A percentile compares a stretch with the other conserved stretches of the same genome.
phyloP scores from a whole-genome alignment of 2,329 filamentous ascomycete species.

The Colletotrichum viniferum region DNA sequence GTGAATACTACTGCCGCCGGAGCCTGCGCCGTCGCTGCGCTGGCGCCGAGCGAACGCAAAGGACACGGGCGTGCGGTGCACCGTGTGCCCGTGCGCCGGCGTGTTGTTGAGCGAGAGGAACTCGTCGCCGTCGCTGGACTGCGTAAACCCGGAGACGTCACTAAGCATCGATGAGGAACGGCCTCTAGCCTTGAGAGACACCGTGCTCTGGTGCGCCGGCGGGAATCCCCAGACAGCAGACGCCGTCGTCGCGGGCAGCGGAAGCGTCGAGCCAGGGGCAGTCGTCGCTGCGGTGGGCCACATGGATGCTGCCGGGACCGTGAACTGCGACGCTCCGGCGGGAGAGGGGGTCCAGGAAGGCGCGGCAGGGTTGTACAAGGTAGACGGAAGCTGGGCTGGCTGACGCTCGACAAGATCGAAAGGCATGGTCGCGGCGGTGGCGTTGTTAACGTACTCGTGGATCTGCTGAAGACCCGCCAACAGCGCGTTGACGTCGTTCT shows the following conservation, averaged over 20 bases:
- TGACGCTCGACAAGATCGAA: slow-evolving; percentile 30
- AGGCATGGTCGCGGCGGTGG: slow-evolving; percentile 35
- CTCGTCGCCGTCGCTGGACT: slow-evolving; percentile 59
- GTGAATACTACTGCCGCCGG: slow-evolving; percentile 26
- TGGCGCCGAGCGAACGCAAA: slow-evolving; percentile 9
- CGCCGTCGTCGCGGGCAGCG: slow-evolving; percentile 32
- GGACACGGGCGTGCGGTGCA: slow-evolving; percentile 25
- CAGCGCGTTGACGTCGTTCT: slow-evolving; percentile 41
- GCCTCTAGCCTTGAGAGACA: slow-evolving; percentile 50
- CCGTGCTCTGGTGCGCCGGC: slow-evolving; percentile 29
- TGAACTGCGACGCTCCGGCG: slow-evolving; percentile 37
- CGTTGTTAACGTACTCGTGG: slow-evolving; percentile 34
- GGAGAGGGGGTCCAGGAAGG: slow-evolving; percentile 38
- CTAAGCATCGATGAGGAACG: slow-evolving; percentile 72
- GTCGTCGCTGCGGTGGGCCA: slow-evolving; percentile 39
- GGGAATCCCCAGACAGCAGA: slow-evolving; percentile 19
- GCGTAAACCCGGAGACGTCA: slow-evolving; percentile 69
- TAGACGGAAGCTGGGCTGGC: slow-evolving; percentile 21
- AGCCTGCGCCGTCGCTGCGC: slow-evolving; percentile 17
- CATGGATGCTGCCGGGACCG: slow-evolving; percentile 28
- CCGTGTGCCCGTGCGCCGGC: slow-evolving; percentile 23
- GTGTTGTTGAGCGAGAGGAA: slow-evolving; percentile 22
- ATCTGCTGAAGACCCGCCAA: slow-evolving; percentile 39
- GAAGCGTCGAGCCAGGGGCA: slow-evolving; percentile 28
- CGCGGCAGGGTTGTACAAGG: slow-evolving; percentile 21